Evolutionary conservation across 108 stramenopile species (phyloP), one percentile per base, ranked within the genome.

Genomic region (Stephanodiscus triporus): DNA sequence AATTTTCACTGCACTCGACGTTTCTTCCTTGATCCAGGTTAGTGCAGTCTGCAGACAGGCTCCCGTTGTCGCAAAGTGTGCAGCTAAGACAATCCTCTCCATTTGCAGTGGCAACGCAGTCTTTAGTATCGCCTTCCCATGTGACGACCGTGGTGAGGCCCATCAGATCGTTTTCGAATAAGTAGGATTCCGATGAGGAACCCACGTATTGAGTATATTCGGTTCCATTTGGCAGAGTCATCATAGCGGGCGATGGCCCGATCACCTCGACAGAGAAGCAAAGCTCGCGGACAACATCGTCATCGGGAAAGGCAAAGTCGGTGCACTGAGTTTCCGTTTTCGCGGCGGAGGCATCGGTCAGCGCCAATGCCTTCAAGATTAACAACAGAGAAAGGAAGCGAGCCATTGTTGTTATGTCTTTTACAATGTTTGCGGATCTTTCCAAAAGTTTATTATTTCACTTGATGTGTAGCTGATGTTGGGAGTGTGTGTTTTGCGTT

Each of bases 261-360:
- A 26, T 1, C 1, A 56, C 8, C 27, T 9, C 6, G 24, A 3
- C 55, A 10, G 55, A 56, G 26, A 24, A 56, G 27, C 55, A 56
- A 10, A 56, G 27, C 55, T 56, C 55, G 55, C 55, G 55, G 55
- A 56, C 27, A 26, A 26, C 55, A 17, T 29, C 14, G 27, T 24
- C 55, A 8, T 56, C 55, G 27, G 55, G 55, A 29, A 56, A 56
- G 24, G 55, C 29, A 29, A 56, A 27, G 27, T 56, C 29, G 55
- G 55, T 56, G 29, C 55, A 56, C 0, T 26, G 1, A 24, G 26
- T 56, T 27, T 29, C 24, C 24, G 14, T 9, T 6, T 2, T 56
- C 2, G 6, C 26, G 2, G 14, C 6, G 24, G 55, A 56, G 55
- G 55, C 55, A 56, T 26, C 14, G 55, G 55, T 56, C 26, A 9